Percentiles rank a stretch among this genome's conserved stretches.
Evolutionary conservation across 192 early-diverging fungal genomes (phyloP).

Genomic region (Lobosporangium transversale): DNA sequence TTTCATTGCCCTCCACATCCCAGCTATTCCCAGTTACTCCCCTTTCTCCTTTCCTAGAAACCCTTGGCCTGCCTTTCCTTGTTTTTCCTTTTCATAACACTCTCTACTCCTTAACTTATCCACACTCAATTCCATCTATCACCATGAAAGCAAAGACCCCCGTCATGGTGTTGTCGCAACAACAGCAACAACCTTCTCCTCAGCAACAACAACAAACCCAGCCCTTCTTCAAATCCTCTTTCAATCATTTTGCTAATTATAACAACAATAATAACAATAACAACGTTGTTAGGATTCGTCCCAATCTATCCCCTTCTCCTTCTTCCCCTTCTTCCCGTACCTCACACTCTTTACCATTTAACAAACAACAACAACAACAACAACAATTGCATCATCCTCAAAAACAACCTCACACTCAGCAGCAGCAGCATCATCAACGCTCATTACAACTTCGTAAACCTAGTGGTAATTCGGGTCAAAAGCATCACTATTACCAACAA

Average conservation of each 20-base stretch:
- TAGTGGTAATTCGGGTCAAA: not conserved
- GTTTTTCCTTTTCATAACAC: not conserved
- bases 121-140: not conserved
- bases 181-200: conserved; percentile 3
- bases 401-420: not conserved
- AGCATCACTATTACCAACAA: not conserved
- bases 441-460: not conserved
- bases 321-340: no score
- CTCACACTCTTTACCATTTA: no score
- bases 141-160: conserved; percentile 39
- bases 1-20: not conserved
- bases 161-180: conserved; percentile 27
- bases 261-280: no score
- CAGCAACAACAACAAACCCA: conserved; percentile 16
- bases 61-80: not conserved
- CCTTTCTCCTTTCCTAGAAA: no score
- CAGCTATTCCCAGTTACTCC: no score
- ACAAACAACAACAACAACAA: conserved; percentile 21
- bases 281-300: no score
- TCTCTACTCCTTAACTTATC: not conserved
- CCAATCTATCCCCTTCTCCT: no score
- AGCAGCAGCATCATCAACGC: not conserved
- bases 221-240: no score
- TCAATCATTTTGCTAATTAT: no score
- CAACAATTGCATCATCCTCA: conserved; percentile 12